Conservation (phyloP, 2,329 filamentous ascomycete species). For the Fusarium agapanthi region DNA sequence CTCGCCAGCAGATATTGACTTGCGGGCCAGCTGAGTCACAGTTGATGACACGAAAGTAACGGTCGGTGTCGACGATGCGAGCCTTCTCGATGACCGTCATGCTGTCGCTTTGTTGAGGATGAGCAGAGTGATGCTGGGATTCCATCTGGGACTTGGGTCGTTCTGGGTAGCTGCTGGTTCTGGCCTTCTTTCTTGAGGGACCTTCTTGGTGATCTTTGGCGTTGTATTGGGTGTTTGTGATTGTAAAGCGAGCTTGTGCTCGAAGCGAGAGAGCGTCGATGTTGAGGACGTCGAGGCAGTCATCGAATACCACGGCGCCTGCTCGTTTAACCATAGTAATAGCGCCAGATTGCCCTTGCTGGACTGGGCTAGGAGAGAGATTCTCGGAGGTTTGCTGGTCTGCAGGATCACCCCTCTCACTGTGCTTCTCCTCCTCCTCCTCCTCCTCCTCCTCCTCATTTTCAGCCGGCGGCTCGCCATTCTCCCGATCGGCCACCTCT, state of each 20-base stretch:
- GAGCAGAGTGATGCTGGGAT: no score
- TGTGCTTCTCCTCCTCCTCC: neutral
- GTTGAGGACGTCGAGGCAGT: accelerated
- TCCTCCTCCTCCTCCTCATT: neutral
- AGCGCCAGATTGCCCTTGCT: no score
- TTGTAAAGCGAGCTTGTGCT: accelerated
- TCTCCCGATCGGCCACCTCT: accelerated
- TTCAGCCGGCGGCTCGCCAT: accelerated
- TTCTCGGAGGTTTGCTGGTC: neutral
- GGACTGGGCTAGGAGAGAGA: neutral
- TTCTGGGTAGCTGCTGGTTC: no score
- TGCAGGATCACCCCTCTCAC: accelerated
- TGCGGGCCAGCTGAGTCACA: accelerated
- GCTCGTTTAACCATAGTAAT: no score
- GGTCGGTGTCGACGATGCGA: accelerated
- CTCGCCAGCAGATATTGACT: neutral
- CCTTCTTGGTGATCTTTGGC: accelerated
- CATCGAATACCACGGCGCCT: neutral
- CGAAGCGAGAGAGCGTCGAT: accelerated
- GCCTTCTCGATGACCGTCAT: neutral
- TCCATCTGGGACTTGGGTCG: no score
- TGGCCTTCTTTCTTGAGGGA: neutral
- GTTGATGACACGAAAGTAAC: accelerated
- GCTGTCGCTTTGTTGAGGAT: accelerated
- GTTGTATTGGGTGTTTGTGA: accelerated